These are phyloP conservation scores for Pelargonium myrrhifolium DNA, from an alignment of 441 rosid species.

Conservation along the genomic window DNA sequence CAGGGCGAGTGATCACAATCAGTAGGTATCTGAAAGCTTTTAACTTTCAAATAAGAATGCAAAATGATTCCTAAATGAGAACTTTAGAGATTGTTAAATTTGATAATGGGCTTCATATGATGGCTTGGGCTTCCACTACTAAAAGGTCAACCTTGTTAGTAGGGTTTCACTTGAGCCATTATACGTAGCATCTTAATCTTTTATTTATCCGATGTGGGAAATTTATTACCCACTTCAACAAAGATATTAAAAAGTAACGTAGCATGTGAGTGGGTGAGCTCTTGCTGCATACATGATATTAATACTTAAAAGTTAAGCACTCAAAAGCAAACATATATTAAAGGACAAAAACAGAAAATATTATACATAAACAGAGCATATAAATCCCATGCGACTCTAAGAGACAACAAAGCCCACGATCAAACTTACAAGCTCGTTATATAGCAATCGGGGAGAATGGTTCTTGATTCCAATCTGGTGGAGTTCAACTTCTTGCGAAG, in stretches of 20 bases:
- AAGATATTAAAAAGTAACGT: no score
- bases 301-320: no score
- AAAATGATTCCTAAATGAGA: not conserved
- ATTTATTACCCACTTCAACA: no score
- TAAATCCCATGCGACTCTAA: not conserved
- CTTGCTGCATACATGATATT: no score
- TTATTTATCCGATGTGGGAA: no score
- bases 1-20: constrained; percentile 2
- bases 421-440: constrained; percentile 58
- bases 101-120: no score
- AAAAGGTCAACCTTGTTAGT: no score
- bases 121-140: no score
- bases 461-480: constrained; percentile 30
- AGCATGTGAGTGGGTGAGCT: not conserved
- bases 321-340: no score
- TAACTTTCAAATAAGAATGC: not conserved
- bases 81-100: no score
- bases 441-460: constrained; percentile 30
- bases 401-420: constrained; percentile 3
- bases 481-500: constrained; percentile 38
- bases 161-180: no score
- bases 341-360: not conserved
- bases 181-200: no score
- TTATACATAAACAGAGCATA: not conserved
- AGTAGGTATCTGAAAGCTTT: not conserved